Evolutionary conservation across 2,329 filamentous ascomycete species (phyloP).

Genomic region (Pestalotiopsis sp.): DNA sequence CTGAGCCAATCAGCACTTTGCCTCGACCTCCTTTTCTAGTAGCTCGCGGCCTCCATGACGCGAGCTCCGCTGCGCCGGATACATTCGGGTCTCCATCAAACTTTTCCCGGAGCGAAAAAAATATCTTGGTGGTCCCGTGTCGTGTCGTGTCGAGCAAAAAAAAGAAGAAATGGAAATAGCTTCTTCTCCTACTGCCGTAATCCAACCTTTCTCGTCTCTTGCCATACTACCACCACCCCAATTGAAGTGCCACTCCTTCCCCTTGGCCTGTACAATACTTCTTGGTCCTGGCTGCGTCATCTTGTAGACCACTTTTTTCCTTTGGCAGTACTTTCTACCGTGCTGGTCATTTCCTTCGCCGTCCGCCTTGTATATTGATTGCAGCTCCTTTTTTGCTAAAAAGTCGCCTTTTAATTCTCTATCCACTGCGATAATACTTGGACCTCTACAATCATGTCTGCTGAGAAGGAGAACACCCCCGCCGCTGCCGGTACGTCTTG

Average conservation of each 20-base stretch:
- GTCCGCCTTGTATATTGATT: conserved; percentile 15
- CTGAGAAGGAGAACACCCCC: conserved; percentile 29
- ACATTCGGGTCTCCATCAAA: conserved; percentile 10
- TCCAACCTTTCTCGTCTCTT: conserved; percentile 15
- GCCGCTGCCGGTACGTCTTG: conserved; percentile 25
- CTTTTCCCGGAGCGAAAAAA: conserved; percentile 12
- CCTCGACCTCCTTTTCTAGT: not conserved
- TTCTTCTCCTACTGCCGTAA: conserved; percentile 9
- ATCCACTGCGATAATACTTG: not conserved
- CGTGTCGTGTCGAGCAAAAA: not conserved
- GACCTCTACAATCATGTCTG: conserved; percentile 27
- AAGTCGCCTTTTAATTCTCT: not conserved
- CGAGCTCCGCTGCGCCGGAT: conserved; percentile 8
- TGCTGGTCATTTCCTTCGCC: conserved; percentile 13
- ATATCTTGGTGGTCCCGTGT: conserved; percentile 6
- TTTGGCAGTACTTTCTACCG: conserved; percentile 9
- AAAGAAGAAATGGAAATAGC: conserved; percentile 10
- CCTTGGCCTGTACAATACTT: conserved; percentile 32
- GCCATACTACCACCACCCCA: conserved; percentile 12
- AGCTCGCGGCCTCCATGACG: conserved; percentile 4
- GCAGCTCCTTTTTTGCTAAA: not conserved
- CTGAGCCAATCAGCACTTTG: not conserved
- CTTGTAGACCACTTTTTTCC: conserved; percentile 20
- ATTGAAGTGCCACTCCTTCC: conserved; percentile 29
- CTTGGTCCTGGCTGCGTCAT: conserved; percentile 24